Conservation (phyloP, 768 basidiomycete species). For the Suillus occidentalis region DNA sequence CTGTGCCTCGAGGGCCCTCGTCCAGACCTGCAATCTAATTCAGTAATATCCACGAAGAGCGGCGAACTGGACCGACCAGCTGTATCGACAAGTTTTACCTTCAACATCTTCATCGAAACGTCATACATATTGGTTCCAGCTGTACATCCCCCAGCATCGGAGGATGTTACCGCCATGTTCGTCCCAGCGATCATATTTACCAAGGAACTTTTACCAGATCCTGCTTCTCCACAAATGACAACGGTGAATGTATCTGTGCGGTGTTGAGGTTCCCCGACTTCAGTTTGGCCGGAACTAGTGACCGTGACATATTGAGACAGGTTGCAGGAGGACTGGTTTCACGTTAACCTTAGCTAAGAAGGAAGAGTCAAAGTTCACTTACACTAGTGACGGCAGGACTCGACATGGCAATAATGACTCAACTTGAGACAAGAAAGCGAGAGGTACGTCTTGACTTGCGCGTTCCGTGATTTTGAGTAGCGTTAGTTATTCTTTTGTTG, state of each 20-base stretch:
- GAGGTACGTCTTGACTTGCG: background rate
- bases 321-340: background rate
- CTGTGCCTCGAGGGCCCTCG: constrained; percentile 29
- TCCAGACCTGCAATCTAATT: constrained; percentile 28
- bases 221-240: background rate
- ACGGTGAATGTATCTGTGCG: background rate
- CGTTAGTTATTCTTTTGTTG: background rate
- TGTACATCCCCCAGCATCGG: background rate
- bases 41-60: background rate
- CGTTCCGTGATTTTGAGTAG: background rate
- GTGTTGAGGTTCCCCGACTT: background rate
- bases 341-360: background rate
- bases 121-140: background rate
- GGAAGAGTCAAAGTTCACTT: background rate
- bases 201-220: constrained; percentile 6
- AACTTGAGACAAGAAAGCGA: background rate
- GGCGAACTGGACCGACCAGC: constrained; percentile 7
- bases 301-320: background rate
- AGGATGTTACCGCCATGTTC: constrained; percentile 11
- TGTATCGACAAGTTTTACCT: constrained; percentile 17
- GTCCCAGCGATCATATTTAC: constrained; percentile 8
- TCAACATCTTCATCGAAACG: background rate
- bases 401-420: background rate
- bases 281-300: background rate
- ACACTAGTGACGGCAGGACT: background rate